These are phyloP conservation scores for Pezicula radicicola DNA, from an alignment of 2,329 filamentous ascomycete species.

Conservation along the genomic window DNA sequence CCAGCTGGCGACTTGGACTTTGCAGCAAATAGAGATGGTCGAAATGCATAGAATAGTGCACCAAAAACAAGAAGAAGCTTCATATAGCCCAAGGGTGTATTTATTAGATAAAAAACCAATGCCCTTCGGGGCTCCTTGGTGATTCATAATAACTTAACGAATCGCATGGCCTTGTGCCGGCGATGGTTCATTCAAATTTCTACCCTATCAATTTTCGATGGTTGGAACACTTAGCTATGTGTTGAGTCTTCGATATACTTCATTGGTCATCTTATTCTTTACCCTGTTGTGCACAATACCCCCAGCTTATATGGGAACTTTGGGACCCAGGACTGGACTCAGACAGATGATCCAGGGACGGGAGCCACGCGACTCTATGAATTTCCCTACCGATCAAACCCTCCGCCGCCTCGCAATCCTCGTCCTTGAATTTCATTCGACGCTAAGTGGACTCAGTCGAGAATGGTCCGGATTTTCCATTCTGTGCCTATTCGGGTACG, in stretches of 20 bases:
- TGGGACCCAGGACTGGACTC: slow-evolving; percentile 61
- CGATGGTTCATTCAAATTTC: no score
- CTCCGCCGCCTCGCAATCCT: no score
- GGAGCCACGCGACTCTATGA: no score
- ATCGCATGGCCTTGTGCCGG: no score
- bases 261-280: slow-evolving; percentile 63
- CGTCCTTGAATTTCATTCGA: no score
- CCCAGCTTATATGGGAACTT: slow-evolving; percentile 54
- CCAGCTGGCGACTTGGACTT: slow-evolving; percentile 47
- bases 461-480: no score
- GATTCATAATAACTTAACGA: no score
- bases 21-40: slow-evolving; percentile 48
- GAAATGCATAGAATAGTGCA: slow-evolving; percentile 50
- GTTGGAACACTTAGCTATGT: slow-evolving; percentile 53
- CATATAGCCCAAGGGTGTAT: slow-evolving; percentile 49
- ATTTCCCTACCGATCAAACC: no score
- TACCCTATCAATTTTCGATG: no score
- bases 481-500: neutral
- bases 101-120: no score
- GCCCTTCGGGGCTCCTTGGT: no score
- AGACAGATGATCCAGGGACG: slow-evolving; percentile 59
- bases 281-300: slow-evolving; percentile 49
- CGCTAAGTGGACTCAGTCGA: no score
- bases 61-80: slow-evolving; percentile 52
- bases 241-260: slow-evolving; percentile 45